A percentile compares a stretch with the other conserved stretches of the same genome.
Conservation (phyloP, 164 flowering plant species). For the Stephania cephalantha region DNA sequence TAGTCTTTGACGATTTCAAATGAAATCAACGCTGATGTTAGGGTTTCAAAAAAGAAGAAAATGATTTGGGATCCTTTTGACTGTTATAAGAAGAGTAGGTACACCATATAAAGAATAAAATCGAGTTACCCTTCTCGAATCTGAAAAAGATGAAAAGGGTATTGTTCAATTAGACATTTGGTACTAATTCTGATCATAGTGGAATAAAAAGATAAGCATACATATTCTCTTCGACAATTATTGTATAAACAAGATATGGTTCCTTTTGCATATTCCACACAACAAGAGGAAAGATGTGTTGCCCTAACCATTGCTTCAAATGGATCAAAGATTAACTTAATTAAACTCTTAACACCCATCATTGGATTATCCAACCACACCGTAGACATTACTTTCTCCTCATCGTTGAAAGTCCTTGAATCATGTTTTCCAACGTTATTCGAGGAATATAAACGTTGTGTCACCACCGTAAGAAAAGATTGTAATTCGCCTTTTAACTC, state of each 20-base stretch:
- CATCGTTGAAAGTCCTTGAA: too few relatives aligned
- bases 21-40: too few relatives aligned
- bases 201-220: slow-evolving; percentile 1
- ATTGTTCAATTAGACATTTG: slow-evolving; percentile 1
- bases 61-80: too few relatives aligned
- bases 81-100: too few relatives aligned
- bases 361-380: not conserved
- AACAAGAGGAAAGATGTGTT: slow-evolving; percentile 1
- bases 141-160: not conserved
- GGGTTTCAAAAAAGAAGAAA: too few relatives aligned
- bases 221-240: slow-evolving; percentile 13
- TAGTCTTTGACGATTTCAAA: too few relatives aligned
- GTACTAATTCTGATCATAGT: not conserved
- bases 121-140: slow-evolving; percentile 2
- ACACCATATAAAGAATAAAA: too few relatives aligned
- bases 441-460: too few relatives aligned
- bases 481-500: too few relatives aligned
- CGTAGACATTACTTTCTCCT: too few relatives aligned
- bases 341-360: not conserved
- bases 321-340: not conserved
- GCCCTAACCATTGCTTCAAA: not conserved
- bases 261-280: slow-evolving; percentile 11
- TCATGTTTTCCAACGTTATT: too few relatives aligned
- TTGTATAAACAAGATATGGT: slow-evolving; percentile 1
- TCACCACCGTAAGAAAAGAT: too few relatives aligned